Conservation (phyloP, 2,329 filamentous ascomycete genomes). For the Aureobasidium sp. region DNA sequence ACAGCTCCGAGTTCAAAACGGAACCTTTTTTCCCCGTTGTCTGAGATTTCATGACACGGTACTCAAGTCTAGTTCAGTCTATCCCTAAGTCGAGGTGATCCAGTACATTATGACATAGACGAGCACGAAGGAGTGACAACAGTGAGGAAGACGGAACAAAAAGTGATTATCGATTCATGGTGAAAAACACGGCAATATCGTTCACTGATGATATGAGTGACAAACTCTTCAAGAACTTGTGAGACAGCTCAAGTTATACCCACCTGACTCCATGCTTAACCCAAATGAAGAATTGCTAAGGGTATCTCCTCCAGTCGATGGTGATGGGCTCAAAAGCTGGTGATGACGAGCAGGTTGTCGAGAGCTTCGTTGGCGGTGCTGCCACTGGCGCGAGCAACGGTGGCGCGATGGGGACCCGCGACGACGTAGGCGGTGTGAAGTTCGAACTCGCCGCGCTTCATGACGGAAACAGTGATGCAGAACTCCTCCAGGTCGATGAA, state of each 20-base stretch:
- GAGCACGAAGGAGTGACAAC: not conserved
- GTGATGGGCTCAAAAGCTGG: not conserved
- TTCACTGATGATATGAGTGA: too few relatives aligned
- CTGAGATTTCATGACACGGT: too few relatives aligned
- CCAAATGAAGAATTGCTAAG: too few relatives aligned
- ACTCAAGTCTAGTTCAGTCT: too few relatives aligned
- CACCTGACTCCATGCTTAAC: not conserved
- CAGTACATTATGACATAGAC: not conserved
- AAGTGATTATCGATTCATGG: too few relatives aligned
- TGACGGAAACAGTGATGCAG: not conserved
- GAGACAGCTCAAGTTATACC: not conserved
- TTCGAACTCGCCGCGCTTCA: not conserved
- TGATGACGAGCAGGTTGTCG: not conserved
- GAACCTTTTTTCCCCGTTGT: too few relatives aligned
- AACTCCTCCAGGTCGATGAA: not conserved
- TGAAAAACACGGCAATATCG: too few relatives aligned
- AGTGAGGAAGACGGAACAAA: not conserved
- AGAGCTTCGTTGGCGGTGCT: not conserved
- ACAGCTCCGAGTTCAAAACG: too few relatives aligned
- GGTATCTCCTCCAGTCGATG: not conserved
- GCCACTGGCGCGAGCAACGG: not conserved
- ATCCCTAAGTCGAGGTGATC: not conserved
- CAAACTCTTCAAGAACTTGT: too few relatives aligned
- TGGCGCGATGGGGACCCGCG: not conserved
- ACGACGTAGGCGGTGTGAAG: not conserved